Conservation (phyloP, 768 basidiomycete species). For the Scleroderma bovista region DNA sequence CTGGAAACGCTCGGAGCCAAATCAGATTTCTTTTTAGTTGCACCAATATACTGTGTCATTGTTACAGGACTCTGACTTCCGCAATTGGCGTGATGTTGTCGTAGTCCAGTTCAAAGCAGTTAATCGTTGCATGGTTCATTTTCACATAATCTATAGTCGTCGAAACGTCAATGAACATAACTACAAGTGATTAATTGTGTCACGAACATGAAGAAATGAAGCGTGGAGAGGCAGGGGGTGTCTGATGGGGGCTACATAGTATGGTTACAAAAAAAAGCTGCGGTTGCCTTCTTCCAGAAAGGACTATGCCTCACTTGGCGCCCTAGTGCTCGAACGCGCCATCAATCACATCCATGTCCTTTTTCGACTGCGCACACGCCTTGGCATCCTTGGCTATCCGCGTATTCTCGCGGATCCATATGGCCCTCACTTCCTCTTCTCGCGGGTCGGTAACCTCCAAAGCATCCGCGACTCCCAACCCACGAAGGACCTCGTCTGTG, state of each 20-base stretch:
- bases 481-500: constrained; percentile 64
- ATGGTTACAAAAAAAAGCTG: constrained; percentile 1
- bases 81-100: too few species aligned
- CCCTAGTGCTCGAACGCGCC: neutral
- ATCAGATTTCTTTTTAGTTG: too few species aligned
- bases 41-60: too few species aligned
- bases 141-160: neutral
- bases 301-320: neutral
- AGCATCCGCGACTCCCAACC: constrained; percentile 45
- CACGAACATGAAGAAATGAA: neutral
- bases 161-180: neutral
- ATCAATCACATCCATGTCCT: neutral
- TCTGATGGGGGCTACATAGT: neutral
- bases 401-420: constrained; percentile 38
- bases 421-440: constrained; percentile 39
- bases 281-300: neutral
- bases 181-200: neutral
- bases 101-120: neutral
- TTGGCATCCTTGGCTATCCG: constrained; percentile 34
- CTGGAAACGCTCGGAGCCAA: too few species aligned
- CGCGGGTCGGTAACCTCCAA: constrained; percentile 28
- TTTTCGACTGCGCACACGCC: constrained; percentile 3
- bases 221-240: neutral
- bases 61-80: too few species aligned
- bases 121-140: neutral